Percentiles rank a stretch among this genome's conserved stretches.
Conservation (phyloP, 176 grass and related monocot species). For the Aegilops umbellulata region DNA sequence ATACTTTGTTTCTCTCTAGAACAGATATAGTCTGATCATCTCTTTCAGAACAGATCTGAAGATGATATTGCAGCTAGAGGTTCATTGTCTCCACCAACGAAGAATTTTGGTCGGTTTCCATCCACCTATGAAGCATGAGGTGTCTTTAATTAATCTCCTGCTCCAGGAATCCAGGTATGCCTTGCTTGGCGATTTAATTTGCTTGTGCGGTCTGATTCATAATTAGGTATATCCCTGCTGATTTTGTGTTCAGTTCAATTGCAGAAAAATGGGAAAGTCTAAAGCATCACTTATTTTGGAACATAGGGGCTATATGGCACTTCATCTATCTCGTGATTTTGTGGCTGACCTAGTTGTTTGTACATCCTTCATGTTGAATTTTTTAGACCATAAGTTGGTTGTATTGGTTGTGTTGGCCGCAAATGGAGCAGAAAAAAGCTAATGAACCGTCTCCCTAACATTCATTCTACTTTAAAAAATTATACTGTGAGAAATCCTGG, state of each 20-base stretch:
- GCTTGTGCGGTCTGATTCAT: conserved; percentile 24
- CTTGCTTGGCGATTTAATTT: conserved; percentile 50
- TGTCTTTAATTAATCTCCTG: conserved; percentile 88
- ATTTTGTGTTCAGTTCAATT: conserved; percentile 24
- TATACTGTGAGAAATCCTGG: too few species aligned
- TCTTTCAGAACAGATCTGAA: conserved; percentile 36
- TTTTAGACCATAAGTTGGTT: not conserved
- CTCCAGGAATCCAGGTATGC: conserved; percentile 51
- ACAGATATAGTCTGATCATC: too few species aligned
- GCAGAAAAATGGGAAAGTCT: conserved; percentile 18
- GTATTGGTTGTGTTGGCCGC: not conserved
- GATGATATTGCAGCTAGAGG: conserved; percentile 53
- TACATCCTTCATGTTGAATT: not conserved
- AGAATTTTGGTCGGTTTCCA: conserved; percentile 53
- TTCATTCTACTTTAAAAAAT: too few species aligned
- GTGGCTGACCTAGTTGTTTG: not conserved
- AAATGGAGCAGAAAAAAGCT: not conserved
- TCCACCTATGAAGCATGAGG: conserved; percentile 81
- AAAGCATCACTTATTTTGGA: conserved; percentile 6
- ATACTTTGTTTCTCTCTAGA: too few species aligned
- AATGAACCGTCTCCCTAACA: too few species aligned
- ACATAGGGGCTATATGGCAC: not conserved
- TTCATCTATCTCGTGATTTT: not conserved
- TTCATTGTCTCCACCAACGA: conserved; percentile 34
- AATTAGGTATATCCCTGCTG: conserved; percentile 27